Evolutionary conservation across 352 stramenopile genomes (phyloP).

Genomic region (Phytophthora uliginosa): DNA sequence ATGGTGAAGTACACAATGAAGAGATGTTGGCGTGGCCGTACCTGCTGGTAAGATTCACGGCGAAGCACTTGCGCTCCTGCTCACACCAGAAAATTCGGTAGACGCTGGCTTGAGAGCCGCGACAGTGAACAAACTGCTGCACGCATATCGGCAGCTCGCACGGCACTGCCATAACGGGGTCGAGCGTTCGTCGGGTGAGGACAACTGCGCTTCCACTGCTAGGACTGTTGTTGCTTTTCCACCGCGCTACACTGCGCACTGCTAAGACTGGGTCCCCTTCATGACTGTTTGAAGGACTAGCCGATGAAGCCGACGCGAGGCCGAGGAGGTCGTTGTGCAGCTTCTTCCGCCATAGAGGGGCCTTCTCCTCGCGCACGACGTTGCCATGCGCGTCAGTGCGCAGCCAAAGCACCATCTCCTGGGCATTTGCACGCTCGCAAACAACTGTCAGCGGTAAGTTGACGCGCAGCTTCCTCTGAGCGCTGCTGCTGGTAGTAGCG

Average conservation of each 20-base stretch:
- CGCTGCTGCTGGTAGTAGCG: not conserved
- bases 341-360: conserved; percentile 66
- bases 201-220: conserved; percentile 64
- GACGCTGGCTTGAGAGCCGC: conserved; percentile 71
- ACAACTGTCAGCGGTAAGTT: conserved; percentile 74
- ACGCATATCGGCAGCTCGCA: conserved; percentile 69
- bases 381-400: conserved; percentile 54
- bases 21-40: conserved; percentile 21
- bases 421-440: conserved; percentile 59
- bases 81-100: conserved; percentile 77
- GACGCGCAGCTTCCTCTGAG: conserved; percentile 53
- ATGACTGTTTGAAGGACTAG: not conserved
- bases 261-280: conserved; percentile 57
- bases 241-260: conserved; percentile 65
- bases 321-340: conserved; percentile 53
- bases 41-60: conserved; percentile 82
- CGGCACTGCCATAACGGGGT: conserved; percentile 64
- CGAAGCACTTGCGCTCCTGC: conserved; percentile 66
- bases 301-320: not conserved
- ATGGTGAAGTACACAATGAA: not conserved
- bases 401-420: conserved; percentile 73
- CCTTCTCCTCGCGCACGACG: conserved; percentile 64
- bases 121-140: conserved; percentile 80
- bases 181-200: conserved; percentile 64
- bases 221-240: conserved; percentile 49